Evolutionary conservation across 441 rosid species (phyloP), one percentile per base, ranked within the genome.

Genomic region (Eruca vesicaria): DNA sequence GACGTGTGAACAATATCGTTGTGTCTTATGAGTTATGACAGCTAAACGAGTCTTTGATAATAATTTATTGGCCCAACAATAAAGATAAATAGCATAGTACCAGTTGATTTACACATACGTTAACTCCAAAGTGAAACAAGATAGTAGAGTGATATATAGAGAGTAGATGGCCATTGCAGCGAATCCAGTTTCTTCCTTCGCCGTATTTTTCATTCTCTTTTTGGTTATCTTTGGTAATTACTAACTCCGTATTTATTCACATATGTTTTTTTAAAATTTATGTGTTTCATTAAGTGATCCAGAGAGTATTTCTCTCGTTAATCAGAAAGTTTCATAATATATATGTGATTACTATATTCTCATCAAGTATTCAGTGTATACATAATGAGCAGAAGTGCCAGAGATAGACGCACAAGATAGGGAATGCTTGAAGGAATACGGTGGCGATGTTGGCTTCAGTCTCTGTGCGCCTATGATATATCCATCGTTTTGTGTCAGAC

Each of bases 391-490:
- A 77, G 77, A 72, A 67, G 32, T 43, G 19, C 32, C 77, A 0
- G 59, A 78, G 73, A 72, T 2, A 53, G 10, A 78, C 21, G 81
- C 81, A 18, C 73, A 67, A 0, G 69, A 11, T 67, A 58, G 57
- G 9, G 0, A 67, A 5, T 78, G 81, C 15, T 16, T 72, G 29
- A 72, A 67, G 52, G 73, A 66, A 41, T 72, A 72, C n/a, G 77
- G 81, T 0, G 81, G 81, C 0, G 5, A 55, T 4, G 77, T 66
- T 1, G 77, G 81, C 33, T 67, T 66, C 38, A 9, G 32, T 3
- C 61, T n/a, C 4, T 78, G 81, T 66, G 77, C 73, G 23, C 81
- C 77, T n/a, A 7, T 16, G 53, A 78, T 78, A 26, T 53, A 0
- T 41, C 81, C 77, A 12, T 0, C 73, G 5, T 38, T 78, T 0